Base-by-base conservation (phyloP, 352 stramenopile species). In the Labyrinthula sp. region DNA sequence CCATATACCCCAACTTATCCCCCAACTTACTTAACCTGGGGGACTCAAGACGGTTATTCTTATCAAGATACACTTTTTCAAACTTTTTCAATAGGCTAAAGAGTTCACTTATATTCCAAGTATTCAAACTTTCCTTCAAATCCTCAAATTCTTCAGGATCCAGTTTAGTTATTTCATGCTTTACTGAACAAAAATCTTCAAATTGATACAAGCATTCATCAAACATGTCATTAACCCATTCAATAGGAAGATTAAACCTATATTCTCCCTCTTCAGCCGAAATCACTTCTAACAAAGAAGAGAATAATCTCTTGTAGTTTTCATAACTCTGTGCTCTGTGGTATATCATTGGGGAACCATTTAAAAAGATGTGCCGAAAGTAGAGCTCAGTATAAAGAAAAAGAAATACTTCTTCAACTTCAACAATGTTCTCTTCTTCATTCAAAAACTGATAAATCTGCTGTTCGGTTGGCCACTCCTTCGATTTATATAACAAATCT, bases 141-240 rank as follows among this genome's bases (percentile, higher is more conserved):
- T 64, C 45, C 9, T 56, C 60, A 48, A 40, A 35, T 67, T 65
- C 54, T 21, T 55, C 40, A 30, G 40, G 5, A 7, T 30, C 39
- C 15, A 43, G 49, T 22, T 27, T 61, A 0, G 12, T 14, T n/a
- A 40, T 14, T 22, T 59, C 56, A 34, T 58, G 47, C 30, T 61
- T 61, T 30, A 58, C 30, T 24, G 29, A 34, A 21, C 58, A 38
- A 34, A 94, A 95, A 47, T 78, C 83, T 67, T 97, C 85, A 69
- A 94, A 97, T 66, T 96, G 85, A 66, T 95, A 97, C 0, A 96
- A 77, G 57, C 96, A 97, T 68, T 97, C 89, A 56, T 92, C 75
- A 8, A 96, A 67, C 54, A 97, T 87, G 67, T 96, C 87, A 63
- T 95, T 96, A 30, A 87, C 69, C 89, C 89, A 97, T 62, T 92